These are phyloP conservation scores for Penicillium tannophilum DNA, from an alignment of 495 filamentous ascomycete genomes.

Conservation along the genomic window DNA sequence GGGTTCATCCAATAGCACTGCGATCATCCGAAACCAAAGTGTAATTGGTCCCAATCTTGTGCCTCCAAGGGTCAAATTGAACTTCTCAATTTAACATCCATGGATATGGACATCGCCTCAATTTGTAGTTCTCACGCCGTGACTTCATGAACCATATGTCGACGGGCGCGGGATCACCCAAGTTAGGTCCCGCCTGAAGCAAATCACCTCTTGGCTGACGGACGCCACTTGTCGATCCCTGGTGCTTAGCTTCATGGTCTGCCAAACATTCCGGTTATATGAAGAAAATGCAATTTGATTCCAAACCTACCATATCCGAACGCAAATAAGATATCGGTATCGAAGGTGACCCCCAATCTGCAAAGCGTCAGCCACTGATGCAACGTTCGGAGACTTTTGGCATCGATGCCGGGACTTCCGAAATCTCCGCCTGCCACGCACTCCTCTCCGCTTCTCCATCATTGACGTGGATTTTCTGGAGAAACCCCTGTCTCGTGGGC, in stretches of 20 bases:
- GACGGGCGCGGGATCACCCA: neutral
- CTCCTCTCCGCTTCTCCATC: conserved; percentile 3
- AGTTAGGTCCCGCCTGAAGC: neutral
- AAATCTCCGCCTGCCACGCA: neutral
- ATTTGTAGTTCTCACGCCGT: neutral
- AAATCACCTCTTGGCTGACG: conserved; percentile 3
- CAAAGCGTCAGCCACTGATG: neutral
- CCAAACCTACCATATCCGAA: neutral
- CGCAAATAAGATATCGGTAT: neutral
- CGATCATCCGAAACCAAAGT: neutral
- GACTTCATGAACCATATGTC: neutral
- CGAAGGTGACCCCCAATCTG: neutral
- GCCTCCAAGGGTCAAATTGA: neutral
- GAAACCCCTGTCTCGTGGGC: neutral
- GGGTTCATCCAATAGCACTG: neutral
- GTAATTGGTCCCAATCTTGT: neutral
- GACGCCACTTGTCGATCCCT: neutral
- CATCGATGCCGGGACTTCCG: conserved; percentile 5
- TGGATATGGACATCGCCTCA: neutral
- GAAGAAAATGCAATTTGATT: neutral
- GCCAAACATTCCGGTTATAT: neutral
- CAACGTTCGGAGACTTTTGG: neutral
- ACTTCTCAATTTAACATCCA: neutral
- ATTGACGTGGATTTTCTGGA: neutral
- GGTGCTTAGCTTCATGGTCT: conserved; percentile 2